Evolutionary conservation across 1,284 basidiomycete species (phyloP).

Genomic region (Grifola frondosa): DNA sequence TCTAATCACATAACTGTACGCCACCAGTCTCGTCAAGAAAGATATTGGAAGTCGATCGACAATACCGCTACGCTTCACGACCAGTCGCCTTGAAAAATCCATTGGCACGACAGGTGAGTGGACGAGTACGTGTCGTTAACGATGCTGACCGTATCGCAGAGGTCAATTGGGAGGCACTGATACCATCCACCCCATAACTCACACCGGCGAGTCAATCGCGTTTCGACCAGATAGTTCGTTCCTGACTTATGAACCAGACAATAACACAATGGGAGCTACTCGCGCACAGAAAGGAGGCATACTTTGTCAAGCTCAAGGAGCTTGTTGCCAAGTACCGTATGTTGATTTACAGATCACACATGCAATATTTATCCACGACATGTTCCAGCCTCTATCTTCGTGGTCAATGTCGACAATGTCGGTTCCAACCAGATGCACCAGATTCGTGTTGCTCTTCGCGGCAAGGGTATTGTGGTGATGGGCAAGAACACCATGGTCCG

Average conservation of each 20-base stretch:
- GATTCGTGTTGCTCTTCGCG: slow-evolving; percentile 95
- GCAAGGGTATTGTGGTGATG: slow-evolving; percentile 97
- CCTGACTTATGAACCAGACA: slow-evolving; percentile 6
- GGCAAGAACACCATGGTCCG: slow-evolving; percentile 99
- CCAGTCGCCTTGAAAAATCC: slow-evolving; percentile 83
- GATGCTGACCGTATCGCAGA: slow-evolving; percentile 40
- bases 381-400: slow-evolving; percentile 86
- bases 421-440: slow-evolving; percentile 99
- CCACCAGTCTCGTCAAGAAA: slow-evolving; percentile 16
- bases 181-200: slow-evolving; percentile 13
- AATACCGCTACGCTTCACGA: slow-evolving; percentile 18
- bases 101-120: slow-evolving; percentile 62
- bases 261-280: slow-evolving; percentile 83
- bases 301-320: slow-evolving; percentile 95
- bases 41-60: slow-evolving; percentile 5
- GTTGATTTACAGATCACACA: slow-evolving; percentile 31
- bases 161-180: slow-evolving; percentile 86
- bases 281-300: slow-evolving; percentile 89
- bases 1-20: slow-evolving; percentile 29
- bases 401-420: slow-evolving; percentile 99
- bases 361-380: not conserved
- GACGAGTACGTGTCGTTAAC: not conserved
- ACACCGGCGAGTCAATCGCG: too few relatives aligned
- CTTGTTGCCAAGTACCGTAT: slow-evolving; percentile 88
- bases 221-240: not conserved